Evolutionary conservation across 108 stramenopile species (phyloP).

Genomic region (Nitzschia palea): DNA sequence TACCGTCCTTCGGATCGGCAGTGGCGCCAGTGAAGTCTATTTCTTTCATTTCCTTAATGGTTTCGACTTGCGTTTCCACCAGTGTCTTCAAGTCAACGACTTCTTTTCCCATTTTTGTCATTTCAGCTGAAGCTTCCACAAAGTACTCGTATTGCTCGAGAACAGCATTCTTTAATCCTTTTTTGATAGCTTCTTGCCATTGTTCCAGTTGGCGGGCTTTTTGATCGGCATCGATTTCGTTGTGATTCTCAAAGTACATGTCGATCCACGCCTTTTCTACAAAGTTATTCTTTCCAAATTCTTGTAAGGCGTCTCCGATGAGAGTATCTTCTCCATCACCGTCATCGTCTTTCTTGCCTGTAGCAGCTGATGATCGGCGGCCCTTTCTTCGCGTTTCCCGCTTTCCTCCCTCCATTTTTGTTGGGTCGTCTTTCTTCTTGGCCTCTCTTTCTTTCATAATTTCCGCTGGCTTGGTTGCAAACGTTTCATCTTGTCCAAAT

Average conservation of each 20-base stretch:
- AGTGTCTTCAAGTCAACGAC: slow-evolving; percentile 63
- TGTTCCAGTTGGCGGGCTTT: slow-evolving; percentile 65
- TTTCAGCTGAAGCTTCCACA: slow-evolving; percentile 85
- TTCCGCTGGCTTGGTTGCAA: slow-evolving; percentile 14
- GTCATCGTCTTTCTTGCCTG: slow-evolving; percentile 11
- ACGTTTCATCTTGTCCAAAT: slow-evolving; percentile 8
- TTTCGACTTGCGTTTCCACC: slow-evolving; percentile 77
- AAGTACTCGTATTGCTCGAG: slow-evolving; percentile 89
- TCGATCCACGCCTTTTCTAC: slow-evolving; percentile 66
- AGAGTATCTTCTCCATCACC: slow-evolving; percentile 26
- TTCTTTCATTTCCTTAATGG: slow-evolving; percentile 80
- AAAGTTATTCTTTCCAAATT: slow-evolving; percentile 67
- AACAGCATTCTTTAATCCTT: slow-evolving; percentile 75
- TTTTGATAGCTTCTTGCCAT: slow-evolving; percentile 75
- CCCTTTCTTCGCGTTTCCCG: slow-evolving; percentile 20
- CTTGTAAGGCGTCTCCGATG: slow-evolving; percentile 32
- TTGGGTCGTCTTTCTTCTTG: slow-evolving; percentile 6
- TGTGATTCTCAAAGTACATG: slow-evolving; percentile 64
- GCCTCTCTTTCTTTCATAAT: slow-evolving; percentile 13
- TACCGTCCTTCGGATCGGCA: slow-evolving; percentile 45
- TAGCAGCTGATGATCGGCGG: slow-evolving; percentile 1
- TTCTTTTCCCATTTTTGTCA: slow-evolving; percentile 87
- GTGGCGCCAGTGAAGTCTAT: slow-evolving; percentile 69
- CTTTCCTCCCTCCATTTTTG: slow-evolving; percentile 16
- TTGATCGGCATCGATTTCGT: slow-evolving; percentile 52